Percentiles rank a stretch among this genome's conserved stretches.
phyloP scores from a whole-genome alignment of 495 filamentous ascomycete genomes.

The Glutinoglossum americanum region DNA sequence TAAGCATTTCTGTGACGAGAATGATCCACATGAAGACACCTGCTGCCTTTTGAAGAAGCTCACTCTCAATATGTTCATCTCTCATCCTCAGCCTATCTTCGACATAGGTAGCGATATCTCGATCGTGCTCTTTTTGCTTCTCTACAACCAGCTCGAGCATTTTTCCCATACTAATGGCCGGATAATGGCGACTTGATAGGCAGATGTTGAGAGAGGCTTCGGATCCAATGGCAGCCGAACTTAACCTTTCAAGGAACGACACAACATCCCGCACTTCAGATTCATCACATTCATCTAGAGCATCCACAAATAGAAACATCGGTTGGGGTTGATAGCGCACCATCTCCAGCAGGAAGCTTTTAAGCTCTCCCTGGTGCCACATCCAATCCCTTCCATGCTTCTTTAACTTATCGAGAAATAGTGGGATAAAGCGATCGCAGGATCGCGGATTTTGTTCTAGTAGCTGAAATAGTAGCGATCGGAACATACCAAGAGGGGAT shows the following conservation, averaged over 20 bases:
- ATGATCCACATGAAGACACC: too few relatives aligned
- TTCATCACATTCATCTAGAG: conserved; percentile 23
- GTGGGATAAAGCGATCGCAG: too few relatives aligned
- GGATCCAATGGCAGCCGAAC: conserved; percentile 3
- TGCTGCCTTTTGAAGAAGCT: too few relatives aligned
- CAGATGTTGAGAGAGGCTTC: conserved; percentile 11
- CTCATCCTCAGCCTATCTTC: conserved; percentile 7
- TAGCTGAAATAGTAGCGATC: conserved; percentile 23
- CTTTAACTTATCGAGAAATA: too few relatives aligned
- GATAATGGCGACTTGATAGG: conserved; percentile 19
- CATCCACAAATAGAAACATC: conserved; percentile 19
- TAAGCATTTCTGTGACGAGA: neutral
- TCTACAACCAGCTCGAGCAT: conserved; percentile 7
- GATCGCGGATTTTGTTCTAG: conserved; percentile 3
- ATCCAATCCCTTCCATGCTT: too few relatives aligned
- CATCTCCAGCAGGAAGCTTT: conserved; percentile 9
- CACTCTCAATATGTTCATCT: neutral
- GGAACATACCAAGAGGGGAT: conserved; percentile 31
- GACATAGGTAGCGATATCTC: conserved; percentile 9
- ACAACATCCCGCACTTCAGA: conserved; percentile 18
- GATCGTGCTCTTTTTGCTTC: conserved; percentile 8
- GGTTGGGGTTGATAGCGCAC: conserved; percentile 7
- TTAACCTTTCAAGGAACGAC: conserved; percentile 15
- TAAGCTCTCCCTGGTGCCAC: too few relatives aligned
- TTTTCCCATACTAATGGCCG: conserved; percentile 12